phyloP scores from a whole-genome alignment of 495 filamentous ascomycete genomes.

The Aspergillus indologenus region DNA sequence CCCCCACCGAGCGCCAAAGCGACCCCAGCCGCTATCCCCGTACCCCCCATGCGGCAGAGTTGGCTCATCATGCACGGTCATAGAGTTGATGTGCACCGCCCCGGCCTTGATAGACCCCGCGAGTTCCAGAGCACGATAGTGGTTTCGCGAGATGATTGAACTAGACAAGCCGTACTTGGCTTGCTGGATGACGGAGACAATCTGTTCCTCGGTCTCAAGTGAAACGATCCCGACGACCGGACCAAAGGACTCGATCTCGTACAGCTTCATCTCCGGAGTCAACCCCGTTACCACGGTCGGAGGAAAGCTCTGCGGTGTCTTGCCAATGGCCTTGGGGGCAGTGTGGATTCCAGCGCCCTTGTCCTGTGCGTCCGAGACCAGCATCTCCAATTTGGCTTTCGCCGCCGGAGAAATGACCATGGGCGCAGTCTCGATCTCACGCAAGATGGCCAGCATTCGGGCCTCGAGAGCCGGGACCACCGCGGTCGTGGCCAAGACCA shows the following conservation, averaged over 20 bases:
- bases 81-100: slow-evolving; percentile 75
- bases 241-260: slow-evolving; percentile 72
- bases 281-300: slow-evolving; percentile 61
- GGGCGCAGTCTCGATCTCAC: not conserved
- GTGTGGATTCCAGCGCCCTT: slow-evolving; percentile 3
- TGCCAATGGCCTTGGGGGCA: not conserved
- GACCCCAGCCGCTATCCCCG: slow-evolving; percentile 70
- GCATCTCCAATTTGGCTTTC: not conserved
- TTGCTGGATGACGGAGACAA: slow-evolving; percentile 23
- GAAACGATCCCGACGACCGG: slow-evolving; percentile 48
- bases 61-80: slow-evolving; percentile 76
- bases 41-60: slow-evolving; percentile 69
- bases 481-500: slow-evolving; percentile 55
- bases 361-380: not conserved
- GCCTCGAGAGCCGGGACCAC: slow-evolving; percentile 31
- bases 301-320: slow-evolving; percentile 40
- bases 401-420: not conserved
- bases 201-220: slow-evolving; percentile 26
- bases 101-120: slow-evolving; percentile 19
- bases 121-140: slow-evolving; percentile 24
- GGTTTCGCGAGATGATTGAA: slow-evolving; percentile 28
- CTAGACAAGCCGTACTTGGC: slow-evolving; percentile 31
- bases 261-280: slow-evolving; percentile 66
- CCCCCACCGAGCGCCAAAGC: slow-evolving; percentile 46
- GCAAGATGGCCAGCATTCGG: not conserved